Evolutionary conservation across 257 asterid genomes (phyloP), one percentile per base, ranked within the genome.

Genomic region (Gardenia jasminoides): DNA sequence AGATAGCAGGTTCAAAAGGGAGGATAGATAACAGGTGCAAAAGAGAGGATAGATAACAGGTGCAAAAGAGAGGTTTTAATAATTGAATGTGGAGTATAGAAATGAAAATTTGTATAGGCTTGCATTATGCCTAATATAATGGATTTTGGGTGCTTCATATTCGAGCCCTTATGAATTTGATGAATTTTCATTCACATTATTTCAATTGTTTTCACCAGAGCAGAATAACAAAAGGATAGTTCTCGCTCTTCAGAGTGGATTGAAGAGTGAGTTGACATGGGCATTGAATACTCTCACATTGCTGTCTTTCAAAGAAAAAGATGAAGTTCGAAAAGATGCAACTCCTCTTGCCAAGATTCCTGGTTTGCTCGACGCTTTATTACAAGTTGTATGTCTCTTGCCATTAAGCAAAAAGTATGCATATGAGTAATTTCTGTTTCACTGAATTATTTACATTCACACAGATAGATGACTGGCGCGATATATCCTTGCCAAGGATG

Each of bases 401-500:
- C 73, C 67, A 56, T 52, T 39, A 82, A 36, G 17, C 79, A 46
- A n/a, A 58, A n/a, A 13, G n/a, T 20, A 46, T 11, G 13, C 2
- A 24, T 26, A 56, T 70, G 16, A 20, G 69, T 48, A 31, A 28
- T 82, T 16, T 43, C 26, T 39, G 22, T 22, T 36, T 24, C 48
- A 41, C 65, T 70, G 54, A 52, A 30, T 33, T 48, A 39, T 50
- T 30, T 56, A 15, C 44, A 70, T 31, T 81, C 19, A 81, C 66
- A 77, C 93, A 96, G 98, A 92, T 96, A 59, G 98, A 96, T 88
- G 99, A 96, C 74, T 96, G 98, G 99, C 98, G 97, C 66, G 98
- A 96, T 82, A 91, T 96, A 80, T 91, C 97, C 76, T 83, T 96
- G 64, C 97, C 99, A 30, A 91, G 94, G 87, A 94, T 90, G 79